A percentile compares a stretch with the other conserved stretches of the same genome.
Conservation (phyloP, 441 rosid genomes). For the Theobroma grandiflorum region DNA sequence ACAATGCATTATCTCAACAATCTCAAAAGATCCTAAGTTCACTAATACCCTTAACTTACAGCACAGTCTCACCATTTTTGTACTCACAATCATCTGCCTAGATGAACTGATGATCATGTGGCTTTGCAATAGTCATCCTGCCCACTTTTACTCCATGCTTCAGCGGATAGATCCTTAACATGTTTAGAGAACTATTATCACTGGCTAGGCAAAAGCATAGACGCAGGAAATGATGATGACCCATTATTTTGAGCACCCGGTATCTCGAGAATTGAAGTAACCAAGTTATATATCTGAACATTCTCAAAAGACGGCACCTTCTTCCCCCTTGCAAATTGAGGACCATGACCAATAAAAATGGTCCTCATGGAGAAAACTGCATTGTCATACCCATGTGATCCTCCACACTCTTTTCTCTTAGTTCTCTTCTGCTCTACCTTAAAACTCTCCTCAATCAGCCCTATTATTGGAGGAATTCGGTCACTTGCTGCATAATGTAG, state of each 20-base stretch:
- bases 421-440: conserved; percentile 73
- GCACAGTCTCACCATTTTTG: neutral
- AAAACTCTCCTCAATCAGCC: conserved; percentile 75
- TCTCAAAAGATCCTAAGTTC: conserved; percentile 7
- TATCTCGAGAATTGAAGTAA: conserved; percentile 78
- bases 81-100: neutral
- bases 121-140: neutral
- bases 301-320: conserved; percentile 95
- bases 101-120: neutral
- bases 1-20: conserved; percentile 3
- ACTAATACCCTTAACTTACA: conserved; percentile 9
- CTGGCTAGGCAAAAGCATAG: conserved; percentile 53
- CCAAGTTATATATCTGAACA: conserved; percentile 83
- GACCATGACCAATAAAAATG: conserved; percentile 93
- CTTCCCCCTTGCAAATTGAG: conserved; percentile 71
- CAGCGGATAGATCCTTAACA: conserved; percentile 13
- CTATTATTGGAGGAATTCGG: conserved; percentile 82
- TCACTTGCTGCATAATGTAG: conserved; percentile 74
- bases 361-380: conserved; percentile 94
- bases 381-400: conserved; percentile 93
- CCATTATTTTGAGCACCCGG: conserved; percentile 85
- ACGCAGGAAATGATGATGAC: conserved; percentile 49
- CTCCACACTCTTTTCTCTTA: conserved; percentile 76
- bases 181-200: neutral
- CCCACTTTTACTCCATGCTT: neutral